Evolutionary conservation across 2,329 filamentous ascomycete species (phyloP), one percentile per base, ranked within the genome.

Genomic region (Cercospora zeina): DNA sequence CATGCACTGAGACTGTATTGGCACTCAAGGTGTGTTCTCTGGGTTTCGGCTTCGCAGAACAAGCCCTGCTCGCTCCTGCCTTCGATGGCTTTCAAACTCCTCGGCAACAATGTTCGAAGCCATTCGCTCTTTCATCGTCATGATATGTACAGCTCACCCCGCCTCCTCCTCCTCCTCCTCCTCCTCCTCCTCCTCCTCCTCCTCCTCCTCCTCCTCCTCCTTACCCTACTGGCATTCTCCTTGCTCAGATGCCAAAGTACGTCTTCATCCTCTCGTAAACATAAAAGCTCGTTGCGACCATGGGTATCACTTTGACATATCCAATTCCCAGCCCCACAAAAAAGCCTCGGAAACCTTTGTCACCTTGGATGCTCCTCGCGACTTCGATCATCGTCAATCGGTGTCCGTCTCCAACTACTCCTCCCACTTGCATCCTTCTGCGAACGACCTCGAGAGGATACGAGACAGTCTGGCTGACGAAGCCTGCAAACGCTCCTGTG

Each of bases 371-470:
- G 73, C 87, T 83, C 67, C 78, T 79, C 2, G 87, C 87, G 1
- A 93, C 96, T 78, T 97, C 93, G 14, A 80, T 79, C 66, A 99
- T 90, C 55, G 87, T 82, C 50, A 96, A 77, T 50, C 90, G 81
- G 70, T 86, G 90, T 0, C 93, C 93, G 74, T 97, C 93, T 1
- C 95, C 95, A 0, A 97, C 91, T 0, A 93, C 93, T 10, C 93
- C 95, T 53, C 91, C 90, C 13, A 99, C 95, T 75, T 99, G 95
- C 93, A 99, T 97, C 53, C 95, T 84, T 66, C 95, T 84, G 63
- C 95, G 82, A 62, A 97, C 89, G 14, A 99, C 91, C 76, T 99
- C 95, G 2, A 99, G 82, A 4, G 95, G 95, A 75, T 99, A 99
- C 14, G 93, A 96, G 0, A 88, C 86, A 0, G 93, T 96, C 77